Evolutionary conservation across 1,284 basidiomycete genomes (phyloP).

Genomic region (Pterulicium gracile): DNA sequence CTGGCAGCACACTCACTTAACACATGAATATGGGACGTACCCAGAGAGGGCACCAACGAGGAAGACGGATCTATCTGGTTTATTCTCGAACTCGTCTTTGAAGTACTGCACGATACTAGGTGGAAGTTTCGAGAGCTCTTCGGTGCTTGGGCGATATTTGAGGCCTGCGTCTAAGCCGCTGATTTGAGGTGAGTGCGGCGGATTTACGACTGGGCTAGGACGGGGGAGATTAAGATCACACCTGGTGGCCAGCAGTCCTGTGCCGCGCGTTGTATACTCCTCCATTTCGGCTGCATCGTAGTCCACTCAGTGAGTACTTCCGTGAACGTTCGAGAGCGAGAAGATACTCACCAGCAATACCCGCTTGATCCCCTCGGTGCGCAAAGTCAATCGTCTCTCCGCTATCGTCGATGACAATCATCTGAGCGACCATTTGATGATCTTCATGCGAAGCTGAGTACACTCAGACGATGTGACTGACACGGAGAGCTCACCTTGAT

Average conservation of each 20-base stretch:
- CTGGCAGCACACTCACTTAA: no score
- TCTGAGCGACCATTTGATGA: neutral
- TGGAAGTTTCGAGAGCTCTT: conserved; percentile 32
- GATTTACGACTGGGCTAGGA: no score
- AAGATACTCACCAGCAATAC: neutral
- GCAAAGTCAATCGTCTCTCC: neutral
- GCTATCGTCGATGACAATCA: neutral
- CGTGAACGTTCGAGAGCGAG: no score
- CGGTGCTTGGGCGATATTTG: conserved; percentile 33
- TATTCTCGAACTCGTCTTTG: conserved; percentile 29
- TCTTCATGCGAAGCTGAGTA: neutral
- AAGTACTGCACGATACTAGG: no score
- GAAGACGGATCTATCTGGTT: conserved; percentile 39
- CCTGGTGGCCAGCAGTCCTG: no score
- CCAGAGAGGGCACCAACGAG: no score
- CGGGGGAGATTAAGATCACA: no score
- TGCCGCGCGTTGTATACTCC: no score
- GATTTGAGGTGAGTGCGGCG: no score
- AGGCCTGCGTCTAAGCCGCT: conserved; percentile 34
- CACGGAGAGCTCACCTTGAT: conserved; percentile 27
- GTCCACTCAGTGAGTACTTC: no score
- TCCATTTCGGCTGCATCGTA: no score
- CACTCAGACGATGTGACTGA: neutral
- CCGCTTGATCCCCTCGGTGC: neutral
- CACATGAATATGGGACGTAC: no score